A percentile compares a stretch with the other conserved stretches of the same genome.
These are phyloP conservation scores for Leishmania lainsoni DNA, from an alignment of 208 protist species.

Conservation along the genomic window DNA sequence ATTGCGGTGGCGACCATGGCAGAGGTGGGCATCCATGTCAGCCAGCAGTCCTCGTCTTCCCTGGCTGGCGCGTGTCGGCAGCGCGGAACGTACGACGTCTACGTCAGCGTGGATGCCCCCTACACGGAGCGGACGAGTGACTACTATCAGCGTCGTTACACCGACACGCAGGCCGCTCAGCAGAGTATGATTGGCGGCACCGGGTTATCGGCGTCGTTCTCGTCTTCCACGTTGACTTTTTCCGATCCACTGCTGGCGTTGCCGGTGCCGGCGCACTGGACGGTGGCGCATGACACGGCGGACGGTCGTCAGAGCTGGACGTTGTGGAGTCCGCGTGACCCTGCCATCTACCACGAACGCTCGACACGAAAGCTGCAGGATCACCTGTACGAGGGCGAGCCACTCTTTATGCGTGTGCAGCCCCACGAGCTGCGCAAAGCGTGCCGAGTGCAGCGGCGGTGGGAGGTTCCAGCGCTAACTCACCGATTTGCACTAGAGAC, in stretches of 20 bases:
- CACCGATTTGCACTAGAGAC: constrained; percentile 65
- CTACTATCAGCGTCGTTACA: constrained; percentile 37
- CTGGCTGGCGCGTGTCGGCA: constrained; percentile 61
- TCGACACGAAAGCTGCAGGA: constrained; percentile 87
- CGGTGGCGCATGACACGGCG: constrained; percentile 59
- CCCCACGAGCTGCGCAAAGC: constrained; percentile 33
- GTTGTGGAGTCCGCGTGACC: constrained; percentile 87
- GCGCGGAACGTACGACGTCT: constrained; percentile 82
- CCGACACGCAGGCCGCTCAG: neutral
- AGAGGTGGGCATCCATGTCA: constrained; percentile 59
- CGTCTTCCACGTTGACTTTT: neutral
- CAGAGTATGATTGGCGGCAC: neutral
- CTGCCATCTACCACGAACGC: constrained; percentile 73
- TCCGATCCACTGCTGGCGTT: constrained; percentile 53
- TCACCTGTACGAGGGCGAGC: constrained; percentile 87
- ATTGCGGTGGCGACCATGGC: constrained; percentile 60
- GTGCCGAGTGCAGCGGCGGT: constrained; percentile 64
- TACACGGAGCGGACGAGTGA: constrained; percentile 50
- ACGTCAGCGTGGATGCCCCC: constrained; percentile 74
- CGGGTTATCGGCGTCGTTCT: neutral
- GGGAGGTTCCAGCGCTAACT: constrained; percentile 69
- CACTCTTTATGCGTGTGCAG: constrained; percentile 77
- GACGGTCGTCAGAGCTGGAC: constrained; percentile 66
- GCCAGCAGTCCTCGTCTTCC: constrained; percentile 51
- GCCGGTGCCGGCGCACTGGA: constrained; percentile 75